Base-by-base conservation (phyloP, 2,329 filamentous ascomycete species). In the Diaporthe sp. region DNA sequence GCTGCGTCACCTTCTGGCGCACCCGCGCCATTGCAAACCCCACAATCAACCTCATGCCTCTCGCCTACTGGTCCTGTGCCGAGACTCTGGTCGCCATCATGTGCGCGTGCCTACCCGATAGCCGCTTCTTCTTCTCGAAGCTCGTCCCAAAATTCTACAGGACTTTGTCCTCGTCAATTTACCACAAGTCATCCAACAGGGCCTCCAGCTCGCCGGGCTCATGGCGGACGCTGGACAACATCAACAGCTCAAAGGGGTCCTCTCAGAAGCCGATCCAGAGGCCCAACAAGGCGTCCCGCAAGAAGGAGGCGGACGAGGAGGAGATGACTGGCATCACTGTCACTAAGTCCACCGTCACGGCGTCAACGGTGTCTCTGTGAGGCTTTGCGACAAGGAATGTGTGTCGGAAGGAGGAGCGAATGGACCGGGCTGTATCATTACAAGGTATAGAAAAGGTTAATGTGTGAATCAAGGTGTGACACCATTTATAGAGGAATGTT, bases 91-190 rank as follows among this genome's bases (percentile, higher is more conserved):
- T 71, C 42, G 69, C 69, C 22, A 51, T 71, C 4, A 71, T 71
- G 22, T 71, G 69, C 37, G 69, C 69, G 1, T 71, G 69, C 58
- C 69, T 71, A 2, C 69, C 69, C 10, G 69, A 71, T 32, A 63
- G 69, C 69, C 69, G 69, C 6, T 71, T 71, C 56, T 71, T 71
- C 56, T 71, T 71, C 55, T 61, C 55, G 30, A 42, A 42, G 17
- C 55, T 71, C 30, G 55, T 71, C 4, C 69, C 69, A 25, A 44
- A 32, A 6, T 68, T 68, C 63, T 68, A 68, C 63, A 68, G 39
- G 63, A 68, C 47, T 2, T 1, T 68, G 15, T 19, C 44, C 32
- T 68, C 63, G 5, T 68, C 63, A 2, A 39, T 68, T 35, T 19
- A 66, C 63, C 47, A 53, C 63, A 68, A 68, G 63, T 53, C 63